These are phyloP conservation scores for Aleurites moluccanus DNA, from an alignment of 441 rosid genomes.

Conservation along the genomic window DNA sequence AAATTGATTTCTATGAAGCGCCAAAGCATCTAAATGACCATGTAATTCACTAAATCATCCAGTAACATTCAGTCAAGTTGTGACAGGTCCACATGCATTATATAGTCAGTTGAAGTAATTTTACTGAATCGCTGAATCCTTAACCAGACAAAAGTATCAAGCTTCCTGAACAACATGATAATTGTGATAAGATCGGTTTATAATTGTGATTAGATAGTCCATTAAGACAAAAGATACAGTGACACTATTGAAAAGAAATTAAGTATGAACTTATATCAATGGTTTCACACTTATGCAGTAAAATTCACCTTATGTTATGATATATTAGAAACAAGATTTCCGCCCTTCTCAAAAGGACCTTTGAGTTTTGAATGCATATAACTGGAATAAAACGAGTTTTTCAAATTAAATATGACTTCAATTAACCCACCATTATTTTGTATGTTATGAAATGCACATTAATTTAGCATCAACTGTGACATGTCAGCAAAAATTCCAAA, in stretches of 20 bases:
- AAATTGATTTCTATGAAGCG: neutral
- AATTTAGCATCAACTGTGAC: neutral
- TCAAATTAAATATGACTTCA: neutral
- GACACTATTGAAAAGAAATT: neutral
- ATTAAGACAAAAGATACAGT: neutral
- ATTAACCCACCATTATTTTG: neutral
- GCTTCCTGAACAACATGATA: neutral
- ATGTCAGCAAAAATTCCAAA: neutral
- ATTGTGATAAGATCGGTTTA: neutral
- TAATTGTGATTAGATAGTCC: neutral
- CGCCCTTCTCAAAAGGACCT: neutral
- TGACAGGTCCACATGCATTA: neutral
- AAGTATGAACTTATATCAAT: neutral
- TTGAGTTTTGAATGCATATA: neutral
- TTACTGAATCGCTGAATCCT: neutral
- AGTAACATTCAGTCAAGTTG: neutral
- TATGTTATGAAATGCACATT: neutral
- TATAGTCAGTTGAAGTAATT: neutral
- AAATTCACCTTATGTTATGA: neutral
- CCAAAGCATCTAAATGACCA: neutral
- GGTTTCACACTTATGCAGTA: neutral
- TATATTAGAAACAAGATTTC: neutral
- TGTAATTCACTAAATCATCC: conserved; percentile 2
- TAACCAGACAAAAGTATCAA: neutral
- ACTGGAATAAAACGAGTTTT: neutral